Evolutionary conservation across 140 eudicot species (phyloP), one percentile per base, ranked within the genome.

Genomic region (Ambrosia hybrid): DNA sequence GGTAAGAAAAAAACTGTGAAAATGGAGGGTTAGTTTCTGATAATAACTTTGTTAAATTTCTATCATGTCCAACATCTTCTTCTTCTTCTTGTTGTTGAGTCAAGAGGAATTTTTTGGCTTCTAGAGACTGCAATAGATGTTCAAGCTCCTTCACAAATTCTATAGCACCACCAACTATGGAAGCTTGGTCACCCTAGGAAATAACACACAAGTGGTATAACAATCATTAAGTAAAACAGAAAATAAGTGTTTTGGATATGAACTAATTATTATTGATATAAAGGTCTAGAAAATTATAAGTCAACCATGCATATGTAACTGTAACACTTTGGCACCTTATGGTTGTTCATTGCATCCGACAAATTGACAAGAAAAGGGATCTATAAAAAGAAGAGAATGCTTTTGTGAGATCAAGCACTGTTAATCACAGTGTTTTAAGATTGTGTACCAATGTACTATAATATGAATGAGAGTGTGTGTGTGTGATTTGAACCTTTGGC

Each of bases 111-210:
- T 91, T 95, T 73, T 91, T 84, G 56, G 90, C 95, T 82, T 91
- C 97, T 37, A 95, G 97, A 38, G 95, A 84, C 38, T 95, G 99
- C 34, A 90, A 73, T 2, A 88, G 79, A 78, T 91, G 99, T 76
- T 94, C 99, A 37, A 94, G 97, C 76, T 90, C 95, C 83, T 95
- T 95, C 57, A 95, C 97, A 60, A 82, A 95, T 45, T 88, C 96
- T 55, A 95, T 95, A 10, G 99, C 99, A 52, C 99, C 97, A 30
- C 99, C 99, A 64, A 95, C 99, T 53, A 91, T 88, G 15, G 99
- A 95, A 57, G 99, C 99, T 74, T 95, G 99, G 86, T 95, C 99
- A 73, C 99, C 99, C 99, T 95, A 63, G 74, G 55, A 26, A 67
- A 41, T n/a, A 17, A 16, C 55, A 16, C 55, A 51, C 13, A 34